Base-by-base conservation (phyloP, 1,284 basidiomycete genomes). In the Fomitopsis schrenkii region DNA sequence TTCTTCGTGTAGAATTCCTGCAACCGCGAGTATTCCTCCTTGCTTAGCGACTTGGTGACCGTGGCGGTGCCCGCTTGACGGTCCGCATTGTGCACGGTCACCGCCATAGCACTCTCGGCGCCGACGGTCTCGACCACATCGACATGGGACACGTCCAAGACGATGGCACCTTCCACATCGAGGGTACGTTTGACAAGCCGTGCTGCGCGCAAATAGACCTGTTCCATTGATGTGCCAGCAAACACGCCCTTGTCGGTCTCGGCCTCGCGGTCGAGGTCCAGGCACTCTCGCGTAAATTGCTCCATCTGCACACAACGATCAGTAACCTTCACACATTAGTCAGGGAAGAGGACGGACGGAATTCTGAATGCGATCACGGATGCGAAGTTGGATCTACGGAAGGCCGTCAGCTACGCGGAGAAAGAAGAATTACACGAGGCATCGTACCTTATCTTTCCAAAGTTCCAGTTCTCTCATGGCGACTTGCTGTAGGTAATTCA, bases 381-480 rank as follows among this genome's bases (percentile, higher is more conserved):
- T 91, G 35, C 93, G 85, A 42, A 98, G 79, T 76, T 97, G 95
- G 61, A 95, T 95, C 89, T 92, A 63, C 26, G 54, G 48, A 30
- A 42, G 55, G 42, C 53, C 17, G 40, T 61, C 38, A 53, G 52
- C 4, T 33, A 38, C 2, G 22, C 48, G 40, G 17, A 57, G 55
- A 45, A 48, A 44, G 62, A 57, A 5, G 19, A 42, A 33, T 55
- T 41, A 17, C 30, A 56, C 6, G 56, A 55, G 26, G 46, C 54
- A n/a, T 30, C 70, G 59, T 63, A 91, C 90, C 81, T 95, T 95
- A 74, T 98, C 95, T 63, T 91, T 81, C 93, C 94, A 95, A 2
- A 98, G 77, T 74, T 97, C 95, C 86, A 98, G 88, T 76, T 98
- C 95, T 50, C 95, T 86, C 90, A 97, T 94, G n/a, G 91, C 89